Base-by-base conservation (phyloP, 2,329 filamentous ascomycete genomes). In the Aschersonia sp. region DNA sequence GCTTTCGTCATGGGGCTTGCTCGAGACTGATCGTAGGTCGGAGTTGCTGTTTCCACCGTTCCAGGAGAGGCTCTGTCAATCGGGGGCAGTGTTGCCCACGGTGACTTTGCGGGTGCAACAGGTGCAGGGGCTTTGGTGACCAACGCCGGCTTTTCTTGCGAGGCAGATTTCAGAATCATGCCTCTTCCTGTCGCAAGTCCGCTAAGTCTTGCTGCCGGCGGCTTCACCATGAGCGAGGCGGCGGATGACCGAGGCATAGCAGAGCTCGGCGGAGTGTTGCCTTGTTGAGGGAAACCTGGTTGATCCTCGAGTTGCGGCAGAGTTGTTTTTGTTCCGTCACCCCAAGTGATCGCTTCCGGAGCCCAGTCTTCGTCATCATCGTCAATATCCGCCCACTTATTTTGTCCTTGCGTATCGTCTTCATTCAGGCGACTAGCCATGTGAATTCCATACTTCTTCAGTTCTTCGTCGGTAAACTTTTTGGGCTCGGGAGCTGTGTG, bases 361-460 rank as follows among this genome's bases (percentile, higher is more conserved):
- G 82, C 84, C 84, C 86, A 91, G 58, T 91, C 85, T 40, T 92
- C 87, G 57, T 89, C 85, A 53, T 92, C 86, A 50, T 92, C 87
- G 51, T 92, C 87, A 51, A 91, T 89, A 59, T 94, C 87, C 30
- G 86, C 87, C 87, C 87, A 94, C 61, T 89, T 91, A 32, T 82
- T 80, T 56, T 89, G 84, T 50, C 85, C 85, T 50, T 78, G 78
- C 47, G 72, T 65, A 59, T 89, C 85, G 54, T 91, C 85, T 45
- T 84, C 76, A 53, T 87, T 82, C 49, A 92, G 69, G 55, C 87
- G 81, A 56, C 77, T 87, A 49, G 86, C 85, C 66, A 94, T 77
- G 61, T 92, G 87, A 57, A 92, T 92, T 32, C 87, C 86, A 63
- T 86, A 89, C 61, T 88, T 85, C 61, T 88, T 84, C 58, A 94